Evolutionary conservation across 2,329 filamentous ascomycete genomes (phyloP), one percentile per base, ranked within the genome.

Genomic region (Colletotrichum endophyticum): DNA sequence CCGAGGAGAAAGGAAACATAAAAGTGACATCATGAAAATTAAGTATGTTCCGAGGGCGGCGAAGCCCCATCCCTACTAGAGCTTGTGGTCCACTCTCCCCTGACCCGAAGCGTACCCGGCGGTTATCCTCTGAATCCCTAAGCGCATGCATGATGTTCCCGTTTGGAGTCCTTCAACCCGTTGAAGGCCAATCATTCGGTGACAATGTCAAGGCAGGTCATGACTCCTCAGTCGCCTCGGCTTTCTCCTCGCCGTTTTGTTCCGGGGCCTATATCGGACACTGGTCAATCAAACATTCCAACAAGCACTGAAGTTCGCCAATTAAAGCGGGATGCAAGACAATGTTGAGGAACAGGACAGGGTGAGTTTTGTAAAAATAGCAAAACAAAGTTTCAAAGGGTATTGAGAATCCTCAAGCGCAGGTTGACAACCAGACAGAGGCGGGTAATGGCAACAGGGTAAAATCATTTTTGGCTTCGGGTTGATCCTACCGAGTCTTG

Each of bases 401-500:
- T 27, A 32, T 34, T 59, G 6, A 53, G 57, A 61, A 44, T 71
- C 57, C 61, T 66, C 57, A 32, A 22, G 69, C 30, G 69, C 59
- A 66, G 69, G 69, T 63, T 34, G 57, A 61, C 25, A 56, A 69
- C 53, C 53, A 39, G 15, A 57, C 25, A 57, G 22, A 59, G 64
- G 59, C 27, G 25, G 66, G 28, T 53, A 22, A 72, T 27, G 71
- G 63, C 59, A 62, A 62, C 62, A 63, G 44, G 56, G 39, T 12
- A 59, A 70, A 66, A 84, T 88, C 83, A 87, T 86, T 86, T 89
- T 84, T 88, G 87, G 81, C 88, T 90, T 80, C 87, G 86, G 57
- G 86, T 83, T 68, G 90, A 92, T 77, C 91, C 88, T 81, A 89
- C 88, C 78, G 91, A 92, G 80, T 86, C 89, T 84, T 93, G 90